Evolutionary conservation across 371 early-diverging fungal species (phyloP).

Genomic region (Basidiobolus meristosporus): DNA sequence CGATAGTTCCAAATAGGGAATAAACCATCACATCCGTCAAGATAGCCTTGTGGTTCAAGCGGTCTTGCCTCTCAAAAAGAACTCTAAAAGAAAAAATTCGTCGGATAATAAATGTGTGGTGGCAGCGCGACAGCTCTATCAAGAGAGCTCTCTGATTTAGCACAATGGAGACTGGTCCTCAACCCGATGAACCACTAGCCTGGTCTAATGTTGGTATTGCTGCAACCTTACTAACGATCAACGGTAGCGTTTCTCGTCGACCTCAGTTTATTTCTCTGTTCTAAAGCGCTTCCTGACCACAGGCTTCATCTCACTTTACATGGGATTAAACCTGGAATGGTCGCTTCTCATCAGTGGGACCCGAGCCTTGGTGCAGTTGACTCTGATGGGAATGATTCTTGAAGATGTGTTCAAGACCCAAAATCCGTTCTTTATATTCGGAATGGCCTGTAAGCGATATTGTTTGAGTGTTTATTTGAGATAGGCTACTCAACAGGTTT

Average conservation of each 20-base stretch:
- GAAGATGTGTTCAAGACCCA: conserved; percentile 6
- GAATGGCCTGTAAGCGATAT: conserved; percentile 4
- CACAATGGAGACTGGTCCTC: no score
- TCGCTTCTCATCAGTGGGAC: conserved; percentile 31
- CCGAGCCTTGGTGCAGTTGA: conserved; percentile 34
- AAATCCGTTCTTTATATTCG: conserved; percentile 5
- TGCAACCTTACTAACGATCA: neutral
- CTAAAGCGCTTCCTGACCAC: neutral
- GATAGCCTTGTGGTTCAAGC: no score
- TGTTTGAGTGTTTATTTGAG: neutral
- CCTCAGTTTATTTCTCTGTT: neutral
- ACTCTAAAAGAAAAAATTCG: no score
- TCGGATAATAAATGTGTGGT: no score
- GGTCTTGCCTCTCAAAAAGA: no score
- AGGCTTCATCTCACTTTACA: conserved; percentile 24
- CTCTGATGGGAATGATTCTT: conserved; percentile 22
- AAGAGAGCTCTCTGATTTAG: no score
- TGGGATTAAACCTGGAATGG: conserved; percentile 30
- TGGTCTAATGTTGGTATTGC: conserved; percentile 1
- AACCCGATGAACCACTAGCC: neutral
- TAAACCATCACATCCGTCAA: no score
- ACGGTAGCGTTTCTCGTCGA: neutral
- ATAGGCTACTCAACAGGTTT: no score
- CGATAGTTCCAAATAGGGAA: no score
- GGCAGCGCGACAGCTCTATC: no score